These are phyloP conservation scores for Rosa rugosa DNA, from an alignment of 306 rosid species.

Conservation along the genomic window DNA sequence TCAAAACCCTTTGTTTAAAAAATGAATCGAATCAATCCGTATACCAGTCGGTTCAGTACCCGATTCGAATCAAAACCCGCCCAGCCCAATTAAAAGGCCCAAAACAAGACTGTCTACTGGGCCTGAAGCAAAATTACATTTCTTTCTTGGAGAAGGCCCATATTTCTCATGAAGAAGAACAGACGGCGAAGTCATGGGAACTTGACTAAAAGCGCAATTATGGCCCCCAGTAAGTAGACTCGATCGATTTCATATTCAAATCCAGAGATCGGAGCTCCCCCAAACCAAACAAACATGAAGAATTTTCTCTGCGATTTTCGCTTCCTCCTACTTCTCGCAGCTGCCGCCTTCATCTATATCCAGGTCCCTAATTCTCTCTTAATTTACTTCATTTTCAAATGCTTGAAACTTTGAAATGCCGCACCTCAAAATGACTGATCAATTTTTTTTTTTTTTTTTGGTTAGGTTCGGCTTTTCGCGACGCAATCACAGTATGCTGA, in stretches of 20 bases:
- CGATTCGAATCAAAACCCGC: not conserved
- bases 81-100: not conserved
- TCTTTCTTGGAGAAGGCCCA: no score
- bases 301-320: constrained; percentile 79
- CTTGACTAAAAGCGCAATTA: not conserved
- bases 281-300: constrained; percentile 36
- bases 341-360: constrained; percentile 76
- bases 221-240: constrained; percentile 8
- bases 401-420: not conserved
- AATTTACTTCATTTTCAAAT: not conserved
- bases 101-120: no score
- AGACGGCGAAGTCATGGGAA: not conserved
- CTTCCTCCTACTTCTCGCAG: constrained; percentile 72
- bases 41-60: not conserved
- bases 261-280: constrained; percentile 17
- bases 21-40: not conserved
- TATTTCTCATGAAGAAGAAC: no score
- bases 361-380: constrained; percentile 49
- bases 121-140: no score
- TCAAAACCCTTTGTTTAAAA: no score
- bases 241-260: not conserved
- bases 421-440: not conserved
- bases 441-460: not conserved
- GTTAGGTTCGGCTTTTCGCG: constrained; percentile 77
- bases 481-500: constrained; percentile 88